phyloP scores from a whole-genome alignment of 1,284 basidiomycete genomes.

The Gomphus bonarii region DNA sequence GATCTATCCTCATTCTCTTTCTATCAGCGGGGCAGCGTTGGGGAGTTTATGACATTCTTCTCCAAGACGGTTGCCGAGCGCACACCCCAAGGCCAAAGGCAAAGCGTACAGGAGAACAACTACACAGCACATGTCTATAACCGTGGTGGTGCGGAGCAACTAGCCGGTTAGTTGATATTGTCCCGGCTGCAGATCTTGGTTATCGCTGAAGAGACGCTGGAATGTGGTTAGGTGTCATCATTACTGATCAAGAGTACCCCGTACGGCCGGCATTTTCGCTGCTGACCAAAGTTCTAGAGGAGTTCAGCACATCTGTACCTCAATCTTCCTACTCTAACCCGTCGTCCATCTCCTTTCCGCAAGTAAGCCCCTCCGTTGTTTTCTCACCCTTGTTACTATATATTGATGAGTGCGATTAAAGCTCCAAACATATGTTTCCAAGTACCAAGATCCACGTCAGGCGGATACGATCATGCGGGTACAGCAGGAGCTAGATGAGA shows the following conservation, averaged over 20 bases:
- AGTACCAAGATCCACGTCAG: conserved; percentile 97
- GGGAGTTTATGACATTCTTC: conserved; percentile 88
- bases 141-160: conserved; percentile 64
- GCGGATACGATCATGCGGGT: conserved; percentile 99
- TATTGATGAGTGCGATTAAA: conserved; percentile 19
- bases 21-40: conserved; percentile 80
- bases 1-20: conserved; percentile 92
- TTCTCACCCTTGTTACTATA: not conserved
- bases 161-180: conserved; percentile 53
- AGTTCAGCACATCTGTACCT: conserved; percentile 77
- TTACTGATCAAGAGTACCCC: conserved; percentile 95
- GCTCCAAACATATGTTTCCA: conserved; percentile 72
- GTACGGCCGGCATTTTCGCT: conserved; percentile 94
- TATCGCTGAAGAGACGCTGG: not conserved
- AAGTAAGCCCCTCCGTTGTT: conserved; percentile 15
- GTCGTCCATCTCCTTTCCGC: conserved; percentile 54
- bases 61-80: conserved; percentile 89
- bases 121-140: conserved; percentile 94
- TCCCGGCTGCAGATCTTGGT: not conserved
- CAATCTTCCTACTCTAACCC: conserved; percentile 57
- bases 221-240: conserved; percentile 65
- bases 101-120: conserved; percentile 91
- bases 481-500: conserved; percentile 97
- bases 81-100: conserved; percentile 78
- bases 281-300: conserved; percentile 89